phyloP scores from a whole-genome alignment of 768 basidiomycete species.

The Cystofilobasidium macerans region DNA sequence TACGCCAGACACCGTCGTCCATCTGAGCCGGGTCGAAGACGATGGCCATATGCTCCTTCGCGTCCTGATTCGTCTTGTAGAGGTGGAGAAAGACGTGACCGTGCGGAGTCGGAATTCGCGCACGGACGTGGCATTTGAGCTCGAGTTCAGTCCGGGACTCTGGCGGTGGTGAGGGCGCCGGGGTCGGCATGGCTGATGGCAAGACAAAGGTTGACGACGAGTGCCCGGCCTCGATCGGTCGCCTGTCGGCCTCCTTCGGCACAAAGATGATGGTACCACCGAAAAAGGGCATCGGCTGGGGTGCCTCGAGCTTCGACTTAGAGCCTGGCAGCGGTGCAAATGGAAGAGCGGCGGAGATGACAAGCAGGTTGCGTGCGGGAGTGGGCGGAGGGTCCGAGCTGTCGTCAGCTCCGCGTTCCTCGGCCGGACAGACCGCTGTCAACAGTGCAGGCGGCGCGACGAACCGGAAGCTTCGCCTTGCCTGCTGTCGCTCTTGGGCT shows the following conservation, averaged over 20 bases:
- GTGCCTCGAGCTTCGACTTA: not conserved
- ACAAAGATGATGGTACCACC: constrained; percentile 25
- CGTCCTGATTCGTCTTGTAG: constrained; percentile 77
- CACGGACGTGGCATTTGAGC: constrained; percentile 86
- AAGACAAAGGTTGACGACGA: constrained; percentile 1
- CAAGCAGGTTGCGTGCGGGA: not conserved
- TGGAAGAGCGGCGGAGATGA: not conserved
- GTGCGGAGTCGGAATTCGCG: constrained; percentile 91
- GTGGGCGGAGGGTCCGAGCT: no score
- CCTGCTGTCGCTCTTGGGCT: not conserved
- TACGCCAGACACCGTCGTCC: constrained; percentile 27
- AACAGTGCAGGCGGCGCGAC: not conserved
- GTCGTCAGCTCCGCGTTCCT: no score
- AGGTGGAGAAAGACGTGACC: constrained; percentile 86
- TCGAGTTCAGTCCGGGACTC: not conserved
- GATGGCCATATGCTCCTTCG: constrained; percentile 89
- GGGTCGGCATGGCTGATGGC: constrained; percentile 5
- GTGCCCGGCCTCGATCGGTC: not conserved
- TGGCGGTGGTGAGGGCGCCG: not conserved
- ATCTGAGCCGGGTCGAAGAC: constrained; percentile 87
- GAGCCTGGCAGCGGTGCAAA: not conserved
- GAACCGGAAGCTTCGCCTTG: not conserved
- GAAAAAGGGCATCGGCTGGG: constrained; percentile 23
- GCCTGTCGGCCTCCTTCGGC: not conserved
- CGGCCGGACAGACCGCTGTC: no score